Base-by-base conservation (phyloP, 1,284 basidiomycete genomes). In the Entoloma clypeatum region DNA sequence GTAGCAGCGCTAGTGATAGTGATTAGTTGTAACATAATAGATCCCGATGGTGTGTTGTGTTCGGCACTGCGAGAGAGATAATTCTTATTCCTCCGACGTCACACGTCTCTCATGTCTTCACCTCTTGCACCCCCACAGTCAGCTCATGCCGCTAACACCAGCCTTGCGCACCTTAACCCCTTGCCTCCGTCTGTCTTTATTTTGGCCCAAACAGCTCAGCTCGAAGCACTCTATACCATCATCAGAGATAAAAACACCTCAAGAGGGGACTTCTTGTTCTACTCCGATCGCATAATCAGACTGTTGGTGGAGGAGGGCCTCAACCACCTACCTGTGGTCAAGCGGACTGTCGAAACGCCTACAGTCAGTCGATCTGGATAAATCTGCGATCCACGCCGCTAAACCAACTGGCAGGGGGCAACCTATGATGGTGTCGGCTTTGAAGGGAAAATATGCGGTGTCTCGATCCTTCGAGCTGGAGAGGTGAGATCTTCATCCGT, bases 211-310 rank as follows among this genome's bases (percentile, higher is more conserved):
- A 97, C 93, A 0, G 81, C 87, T 2, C 92, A 96, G 67, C 81
- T 99, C 22, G 93, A 98, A 64, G 93, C 93, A 0, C 71, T 98
- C 13, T 88, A 96, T 65, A 98, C 96, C 10, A 95, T 97, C 65
- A 95, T 99, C 59, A 70, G 93, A 36, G 81, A 93, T 63, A 89
- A 85, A 65, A 77, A 81, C 42, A 93, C 92, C 2, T 77, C 68
- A 27, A 76, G 95, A 30, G 93, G 93, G 16, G 95, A 99, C 63
- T 99, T 99, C 60, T 79, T 99, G 53, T 99, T 99, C 70, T 98
- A 96, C 61, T 92, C 90, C 4, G 85, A 87, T 61, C 69, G 85
- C 10, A 84, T 86, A 56, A 88, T 88, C 54, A 70, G 85, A 32
- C 57, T 87, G 43, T 71, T 86, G 39, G 82, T 86, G 24, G 85